phyloP scores from a whole-genome alignment of 23 red algal genomes.

The Cyanidium caldarium region DNA sequence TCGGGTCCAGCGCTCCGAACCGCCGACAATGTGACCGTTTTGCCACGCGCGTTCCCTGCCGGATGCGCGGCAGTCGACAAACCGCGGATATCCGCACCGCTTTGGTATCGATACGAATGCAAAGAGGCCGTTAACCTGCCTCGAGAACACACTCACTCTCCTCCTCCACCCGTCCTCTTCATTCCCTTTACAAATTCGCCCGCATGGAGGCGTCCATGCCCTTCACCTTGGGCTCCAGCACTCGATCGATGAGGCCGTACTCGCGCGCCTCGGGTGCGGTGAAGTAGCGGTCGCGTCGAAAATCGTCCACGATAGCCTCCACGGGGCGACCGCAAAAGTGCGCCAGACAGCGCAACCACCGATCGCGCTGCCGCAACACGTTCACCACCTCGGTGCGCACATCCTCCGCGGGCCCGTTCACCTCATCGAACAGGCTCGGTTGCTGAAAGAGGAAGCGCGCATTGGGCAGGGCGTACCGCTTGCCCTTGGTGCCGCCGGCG shows the following conservation, averaged over 20 bases:
- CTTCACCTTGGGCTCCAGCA: conserved; percentile 61
- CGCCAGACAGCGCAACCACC: conserved; percentile 36
- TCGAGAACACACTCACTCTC: no score
- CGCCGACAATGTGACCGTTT: no score
- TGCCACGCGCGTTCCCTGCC: no score
- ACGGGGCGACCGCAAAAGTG: conserved; percentile 48
- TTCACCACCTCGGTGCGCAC: conserved; percentile 69
- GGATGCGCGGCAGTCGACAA: no score
- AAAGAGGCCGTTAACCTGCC: no score
- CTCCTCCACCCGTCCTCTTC: no score
- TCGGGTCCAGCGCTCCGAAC: no score
- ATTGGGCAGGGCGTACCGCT: conserved; percentile 81
- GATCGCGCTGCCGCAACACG: conserved; percentile 64
- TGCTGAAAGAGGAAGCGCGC: conserved; percentile 79
- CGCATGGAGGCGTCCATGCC: conserved; percentile 19
- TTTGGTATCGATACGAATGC: no score
- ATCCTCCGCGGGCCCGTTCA: conserved; percentile 63
- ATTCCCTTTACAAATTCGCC: neutral
- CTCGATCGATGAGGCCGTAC: conserved; percentile 87
- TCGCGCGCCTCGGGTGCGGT: conserved; percentile 81
- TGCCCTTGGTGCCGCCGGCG: conserved; percentile 74
- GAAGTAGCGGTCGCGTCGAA: conserved; percentile 77
- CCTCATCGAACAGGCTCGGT: conserved; percentile 43
- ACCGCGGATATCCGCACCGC: no score
- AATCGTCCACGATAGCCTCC: conserved; percentile 44